Evolutionary conservation across 805 yeast species (phyloP), one percentile per base, ranked within the genome.

Genomic region (Wilhelminamyces savonicus): DNA sequence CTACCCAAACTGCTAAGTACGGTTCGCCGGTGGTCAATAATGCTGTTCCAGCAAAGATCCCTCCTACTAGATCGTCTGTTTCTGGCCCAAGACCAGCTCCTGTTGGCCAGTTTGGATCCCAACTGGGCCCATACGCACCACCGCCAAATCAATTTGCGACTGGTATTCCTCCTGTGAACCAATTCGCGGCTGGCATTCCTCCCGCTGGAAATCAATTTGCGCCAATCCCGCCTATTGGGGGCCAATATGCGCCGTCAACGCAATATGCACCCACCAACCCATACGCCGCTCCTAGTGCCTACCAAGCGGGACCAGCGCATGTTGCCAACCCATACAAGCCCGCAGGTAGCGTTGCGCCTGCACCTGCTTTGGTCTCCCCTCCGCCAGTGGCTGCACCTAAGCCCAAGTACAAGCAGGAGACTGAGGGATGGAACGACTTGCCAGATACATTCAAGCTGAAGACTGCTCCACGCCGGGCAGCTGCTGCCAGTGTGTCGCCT

Each of bases 401-500:
- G 36, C 26, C 54, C 50, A 16, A 43, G 40, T 43, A 41, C 35
- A 69, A 66, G 33, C 56, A 54, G 31, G 74, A 74, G 24, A 71
- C 71, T 22, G 83, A 78, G 22, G 85, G 84, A 3, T 78, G 86
- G 85, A 78, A 78, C 43, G 84, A 78, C 46, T 56, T 79, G 36
- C 85, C 86, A 28, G 66, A 72, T 8, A 56, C 66, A 7, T 69
- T 69, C 56, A 68, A 68, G 31, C 45, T 52, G 2, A 54, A 54
- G 37, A 12, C 36, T 12, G 48, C 56, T 17, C 54, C 68, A 7
- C 69, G 70, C 29, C 60, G 69, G 22, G 59, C 69, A 18, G 68
- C 73, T 13, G 63, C 76, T 12, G 58, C 72, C 5, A 59, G 65
- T 12, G 58, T 53, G 11, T 50, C 43, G 4, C 24, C 32, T 11